A percentile compares a stretch with the other conserved stretches of the same genome.
Conservation (phyloP, 78 protist species). For the Dictyostelium intermedium region DNA sequence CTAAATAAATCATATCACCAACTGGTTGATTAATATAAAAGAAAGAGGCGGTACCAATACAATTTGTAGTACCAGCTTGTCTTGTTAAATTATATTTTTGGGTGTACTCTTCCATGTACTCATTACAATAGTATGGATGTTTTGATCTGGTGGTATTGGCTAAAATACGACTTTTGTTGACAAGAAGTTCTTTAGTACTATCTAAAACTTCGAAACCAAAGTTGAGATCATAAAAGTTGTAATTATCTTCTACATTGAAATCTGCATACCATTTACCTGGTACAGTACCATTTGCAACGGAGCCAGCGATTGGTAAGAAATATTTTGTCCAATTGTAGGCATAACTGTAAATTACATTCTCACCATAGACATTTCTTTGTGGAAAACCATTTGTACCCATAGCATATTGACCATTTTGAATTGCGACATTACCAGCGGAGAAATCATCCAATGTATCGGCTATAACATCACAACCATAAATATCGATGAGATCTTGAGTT, state of each 20-base stretch:
- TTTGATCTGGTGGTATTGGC: neutral
- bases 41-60: neutral
- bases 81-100: neutral
- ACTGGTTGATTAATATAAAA: constrained; percentile 19
- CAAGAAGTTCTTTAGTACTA: neutral
- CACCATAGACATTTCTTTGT: constrained; percentile 33
- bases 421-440: neutral
- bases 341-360: neutral
- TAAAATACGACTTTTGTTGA: neutral
- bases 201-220: neutral
- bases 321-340: constrained; percentile 41
- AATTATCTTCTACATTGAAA: neutral
- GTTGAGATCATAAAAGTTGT: neutral
- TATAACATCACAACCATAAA: neutral
- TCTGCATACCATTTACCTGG: neutral
- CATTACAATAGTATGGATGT: constrained; percentile 41
- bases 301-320: neutral
- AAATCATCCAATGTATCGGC: constrained; percentile 39
- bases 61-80: neutral
- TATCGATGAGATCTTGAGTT: neutral
- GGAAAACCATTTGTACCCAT: constrained; percentile 60
- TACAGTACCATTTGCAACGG: neutral
- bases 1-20: constrained; percentile 17
- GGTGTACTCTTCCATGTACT: neutral
- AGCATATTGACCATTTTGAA: neutral